Evolutionary conservation across 139 green algal species (phyloP).

Genomic region (Nannochloris sp.): DNA sequence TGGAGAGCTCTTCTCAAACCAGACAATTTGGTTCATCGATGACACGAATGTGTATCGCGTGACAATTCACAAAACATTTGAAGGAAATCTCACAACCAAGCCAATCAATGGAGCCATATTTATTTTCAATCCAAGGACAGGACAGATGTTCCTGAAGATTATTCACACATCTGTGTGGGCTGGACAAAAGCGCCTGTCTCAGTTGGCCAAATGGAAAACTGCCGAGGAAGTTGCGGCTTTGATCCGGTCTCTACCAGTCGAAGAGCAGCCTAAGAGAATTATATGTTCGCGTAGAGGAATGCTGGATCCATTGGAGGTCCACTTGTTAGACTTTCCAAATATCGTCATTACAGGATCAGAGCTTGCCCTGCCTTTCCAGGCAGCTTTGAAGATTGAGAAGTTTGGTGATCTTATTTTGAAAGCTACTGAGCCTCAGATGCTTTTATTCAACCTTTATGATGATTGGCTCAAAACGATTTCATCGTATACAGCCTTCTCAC

Average conservation of each 20-base stretch:
- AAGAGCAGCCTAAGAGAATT: conserved; percentile 99
- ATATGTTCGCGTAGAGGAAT: conserved; percentile 98
- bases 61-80: conserved; percentile 98
- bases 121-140: conserved; percentile 99
- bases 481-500: conserved; percentile 96
- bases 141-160: conserved; percentile 98
- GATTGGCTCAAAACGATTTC: conserved; percentile 97
- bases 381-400: conserved; percentile 97
- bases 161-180: conserved; percentile 98
- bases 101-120: conserved; percentile 89
- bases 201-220: conserved; percentile 99
- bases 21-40: conserved; percentile 99
- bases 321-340: conserved; percentile 99
- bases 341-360: conserved; percentile 99
- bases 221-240: conserved; percentile 96
- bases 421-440: conserved; percentile 93
- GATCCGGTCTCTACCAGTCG: conserved; percentile 88
- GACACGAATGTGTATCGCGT: conserved; percentile 99
- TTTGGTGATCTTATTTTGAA: conserved; percentile 97
- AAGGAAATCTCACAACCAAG: conserved; percentile 87
- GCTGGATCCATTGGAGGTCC: conserved; percentile 98
- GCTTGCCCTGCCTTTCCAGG: conserved; percentile 99
- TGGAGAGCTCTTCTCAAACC: conserved; percentile 95
- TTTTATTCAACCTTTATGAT: conserved; percentile 99
- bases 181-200: conserved; percentile 95